Evolutionary conservation across 768 basidiomycete species (phyloP), one percentile per base, ranked within the genome.

Genomic region (Termitomyces sp.): DNA sequence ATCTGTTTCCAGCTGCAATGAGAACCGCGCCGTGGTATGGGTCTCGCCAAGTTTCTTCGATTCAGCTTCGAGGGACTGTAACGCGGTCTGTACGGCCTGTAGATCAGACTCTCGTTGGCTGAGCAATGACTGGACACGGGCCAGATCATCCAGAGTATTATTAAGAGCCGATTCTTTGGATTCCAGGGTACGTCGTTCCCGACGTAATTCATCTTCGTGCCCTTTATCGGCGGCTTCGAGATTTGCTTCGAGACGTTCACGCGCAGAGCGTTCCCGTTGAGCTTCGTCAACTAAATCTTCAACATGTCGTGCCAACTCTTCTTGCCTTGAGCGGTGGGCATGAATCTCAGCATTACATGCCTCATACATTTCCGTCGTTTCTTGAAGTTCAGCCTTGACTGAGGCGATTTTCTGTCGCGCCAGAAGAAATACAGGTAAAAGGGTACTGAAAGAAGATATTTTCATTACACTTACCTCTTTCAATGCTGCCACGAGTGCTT

Each of bases 1-100:
- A 59, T 98, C 96, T 1, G 90, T 77, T 68, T 99, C 95, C 19
- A 98, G 80, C 67, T 97, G 91, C 32, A 98, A 72, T 0, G 90
- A 90, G 73, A 93, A 91, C 43, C 84, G 78, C 22, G 93, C 88
- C 2, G 85, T 87, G 0, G 88, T 87, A 63, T 89, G 88, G 12
- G 85, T 83, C 71, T 96, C 92, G 21, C 95, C 95, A 0, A 87
- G 78, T 55, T 83, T 78, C 70, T 87, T 86, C 22, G 85, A 83
- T 68, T 94, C 91, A 28, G 77, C 74, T 64, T 97, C 93, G 45
- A 90, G 69, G 1, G 75, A 69, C 59, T 83, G 79, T n/a, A 97
- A 72, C 0, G 85, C 85, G 7, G 69, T 69, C 63, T 97, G 90
- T 2, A 97, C 81, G 0, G 82, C 79, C 1, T 74, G 73, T 12